These are phyloP conservation scores for Hordeum marinum DNA, from an alignment of 176 grass and related monocot species.

Conservation along the genomic window DNA sequence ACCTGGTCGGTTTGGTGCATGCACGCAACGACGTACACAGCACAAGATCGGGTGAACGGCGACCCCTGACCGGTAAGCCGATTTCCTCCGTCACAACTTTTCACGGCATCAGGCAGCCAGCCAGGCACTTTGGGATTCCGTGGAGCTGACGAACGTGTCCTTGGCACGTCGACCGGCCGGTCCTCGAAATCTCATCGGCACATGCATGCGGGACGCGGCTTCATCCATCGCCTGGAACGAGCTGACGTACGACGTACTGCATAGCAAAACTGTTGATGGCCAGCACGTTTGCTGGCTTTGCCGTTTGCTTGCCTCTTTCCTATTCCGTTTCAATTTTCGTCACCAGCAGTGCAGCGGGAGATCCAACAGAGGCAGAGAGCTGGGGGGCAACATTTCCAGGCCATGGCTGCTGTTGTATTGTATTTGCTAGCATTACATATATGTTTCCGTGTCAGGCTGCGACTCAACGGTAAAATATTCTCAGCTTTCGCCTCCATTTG, in stretches of 20 bases:
- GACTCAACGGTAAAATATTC: slow-evolving; percentile 27
- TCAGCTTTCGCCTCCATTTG: too few relatives aligned
- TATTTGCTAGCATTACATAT: not conserved
- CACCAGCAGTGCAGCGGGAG: not conserved
- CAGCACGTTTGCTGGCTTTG: not conserved
- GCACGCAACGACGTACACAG: not conserved
- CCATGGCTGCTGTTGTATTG: not conserved
- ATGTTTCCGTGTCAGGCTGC: not conserved
- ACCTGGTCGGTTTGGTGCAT: not conserved
- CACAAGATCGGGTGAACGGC: not conserved
- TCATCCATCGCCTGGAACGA: not conserved
- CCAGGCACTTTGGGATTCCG: not conserved
- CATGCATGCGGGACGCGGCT: not conserved
- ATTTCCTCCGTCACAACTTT: not conserved
- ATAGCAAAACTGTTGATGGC: not conserved
- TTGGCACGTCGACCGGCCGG: not conserved
- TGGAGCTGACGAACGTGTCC: not conserved
- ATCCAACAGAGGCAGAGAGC: not conserved
- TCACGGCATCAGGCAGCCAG: not conserved
- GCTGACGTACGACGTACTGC: not conserved
- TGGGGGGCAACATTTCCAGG: not conserved
- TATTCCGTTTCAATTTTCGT: not conserved
- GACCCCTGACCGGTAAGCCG: not conserved
- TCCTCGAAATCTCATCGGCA: not conserved
- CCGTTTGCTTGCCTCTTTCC: not conserved